A percentile compares a stretch with the other conserved stretches of the same genome.
phyloP scores from a whole-genome alignment of 2,329 filamentous ascomycete species.

The Penicillium sp. region DNA sequence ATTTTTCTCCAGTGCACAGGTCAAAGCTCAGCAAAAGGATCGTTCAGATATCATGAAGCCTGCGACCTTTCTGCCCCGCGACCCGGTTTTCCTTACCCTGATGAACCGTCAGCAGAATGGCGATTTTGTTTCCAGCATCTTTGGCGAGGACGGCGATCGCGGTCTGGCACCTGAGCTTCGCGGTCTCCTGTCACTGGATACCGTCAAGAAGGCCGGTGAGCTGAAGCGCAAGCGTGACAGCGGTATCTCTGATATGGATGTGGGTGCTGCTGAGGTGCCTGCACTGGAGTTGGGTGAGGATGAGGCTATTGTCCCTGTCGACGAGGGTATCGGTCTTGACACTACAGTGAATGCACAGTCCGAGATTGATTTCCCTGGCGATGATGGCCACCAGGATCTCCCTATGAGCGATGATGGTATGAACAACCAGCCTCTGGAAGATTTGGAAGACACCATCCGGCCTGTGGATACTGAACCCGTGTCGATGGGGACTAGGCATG shows the following conservation, averaged over 20 bases:
- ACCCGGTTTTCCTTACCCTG: constrained; percentile 77
- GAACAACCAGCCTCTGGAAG: constrained; percentile 47
- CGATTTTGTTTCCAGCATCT: constrained; percentile 79
- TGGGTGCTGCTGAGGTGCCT: constrained; percentile 60
- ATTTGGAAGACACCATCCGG: constrained; percentile 76
- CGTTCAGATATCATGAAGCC: constrained; percentile 79
- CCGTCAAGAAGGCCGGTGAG: constrained; percentile 68
- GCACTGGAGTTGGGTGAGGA: constrained; percentile 58
- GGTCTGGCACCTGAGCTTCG: constrained; percentile 89
- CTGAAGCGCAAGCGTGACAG: constrained; percentile 92
- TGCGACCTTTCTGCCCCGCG: constrained; percentile 75
- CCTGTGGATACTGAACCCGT: constrained; percentile 80
- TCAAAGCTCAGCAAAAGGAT: constrained; percentile 81
- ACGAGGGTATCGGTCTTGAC: constrained; percentile 50
- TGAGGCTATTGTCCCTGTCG: constrained; percentile 48
- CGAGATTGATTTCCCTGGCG: constrained; percentile 62
- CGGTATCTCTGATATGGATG: constrained; percentile 73
- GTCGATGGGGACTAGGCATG: constrained; percentile 86
- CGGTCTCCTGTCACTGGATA: constrained; percentile 82
- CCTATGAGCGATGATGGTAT: constrained; percentile 47
- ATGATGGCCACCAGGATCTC: constrained; percentile 45
- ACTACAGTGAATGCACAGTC: constrained; percentile 45
- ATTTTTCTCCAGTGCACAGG: constrained; percentile 66
- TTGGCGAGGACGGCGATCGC: constrained; percentile 70
- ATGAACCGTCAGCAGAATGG: constrained; percentile 90